These are phyloP conservation scores for Wallacemonas collosoma DNA, from an alignment of 208 protist genomes.

Conservation along the genomic window DNA sequence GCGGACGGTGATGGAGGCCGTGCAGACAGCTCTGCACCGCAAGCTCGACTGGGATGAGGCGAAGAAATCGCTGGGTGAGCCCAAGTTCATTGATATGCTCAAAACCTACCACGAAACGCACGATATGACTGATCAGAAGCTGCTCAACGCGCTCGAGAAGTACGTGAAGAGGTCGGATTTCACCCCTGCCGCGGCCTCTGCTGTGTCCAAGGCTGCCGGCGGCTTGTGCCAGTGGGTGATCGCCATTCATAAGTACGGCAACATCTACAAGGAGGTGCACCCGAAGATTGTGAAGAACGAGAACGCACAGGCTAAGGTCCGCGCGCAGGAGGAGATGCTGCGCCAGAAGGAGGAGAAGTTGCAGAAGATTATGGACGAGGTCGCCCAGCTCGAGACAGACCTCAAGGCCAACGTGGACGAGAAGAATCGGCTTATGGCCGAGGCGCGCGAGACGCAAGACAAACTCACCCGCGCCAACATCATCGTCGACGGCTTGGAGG, in stretches of 20 bases:
- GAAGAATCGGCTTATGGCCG: conserved; percentile 92
- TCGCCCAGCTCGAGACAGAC: conserved; percentile 89
- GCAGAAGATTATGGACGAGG: conserved; percentile 93
- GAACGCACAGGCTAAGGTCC: conserved; percentile 92
- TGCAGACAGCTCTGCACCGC: conserved; percentile 96
- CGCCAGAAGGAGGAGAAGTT: conserved; percentile 92
- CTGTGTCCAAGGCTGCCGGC: conserved; percentile 95
- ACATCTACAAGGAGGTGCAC: conserved; percentile 96
- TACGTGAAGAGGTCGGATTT: conserved; percentile 95
- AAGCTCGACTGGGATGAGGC: conserved; percentile 95
- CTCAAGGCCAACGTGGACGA: conserved; percentile 91
- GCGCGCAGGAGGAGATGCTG: conserved; percentile 95
- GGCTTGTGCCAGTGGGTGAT: conserved; percentile 98
- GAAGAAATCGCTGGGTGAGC: conserved; percentile 96
- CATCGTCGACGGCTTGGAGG: conserved; percentile 96
- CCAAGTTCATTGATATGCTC: conserved; percentile 96
- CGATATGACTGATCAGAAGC: conserved; percentile 95
- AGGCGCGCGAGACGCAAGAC: conserved; percentile 94
- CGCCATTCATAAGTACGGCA: conserved; percentile 97
- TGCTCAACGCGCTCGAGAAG: conserved; percentile 96
- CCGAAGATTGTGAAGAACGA: conserved; percentile 97
- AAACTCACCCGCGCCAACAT: conserved; percentile 97
- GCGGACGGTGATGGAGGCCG: conserved; percentile 95
- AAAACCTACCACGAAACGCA: conserved; percentile 96
- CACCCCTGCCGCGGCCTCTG: conserved; percentile 82